Evolutionary conservation across 163 green algal genomes (phyloP).

Genomic region (Scenedesmus sp.): DNA sequence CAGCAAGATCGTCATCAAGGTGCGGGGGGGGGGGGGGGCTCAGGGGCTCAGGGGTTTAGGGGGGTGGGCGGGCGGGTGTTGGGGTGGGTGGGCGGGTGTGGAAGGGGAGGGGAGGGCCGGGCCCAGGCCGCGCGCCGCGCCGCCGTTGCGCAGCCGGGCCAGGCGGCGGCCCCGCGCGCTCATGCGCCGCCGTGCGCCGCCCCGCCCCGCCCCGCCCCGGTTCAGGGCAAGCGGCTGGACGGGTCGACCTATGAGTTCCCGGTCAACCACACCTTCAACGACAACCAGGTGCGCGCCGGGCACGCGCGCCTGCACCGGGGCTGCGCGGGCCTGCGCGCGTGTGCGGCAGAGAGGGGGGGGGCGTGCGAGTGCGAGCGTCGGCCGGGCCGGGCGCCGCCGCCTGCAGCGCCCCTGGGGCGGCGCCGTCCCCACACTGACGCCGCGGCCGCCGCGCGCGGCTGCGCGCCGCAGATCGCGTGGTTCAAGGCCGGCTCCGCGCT

Average conservation of each 20-base stretch:
- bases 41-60: no score
- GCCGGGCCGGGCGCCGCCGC: not conserved
- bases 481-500: constrained; percentile 94
- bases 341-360: not conserved
- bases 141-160: no score
- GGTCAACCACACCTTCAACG: constrained; percentile 97
- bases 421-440: not conserved
- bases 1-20: constrained; percentile 78
- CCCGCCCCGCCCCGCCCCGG: no score
- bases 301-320: no score
- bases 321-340: no score
- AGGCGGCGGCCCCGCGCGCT: no score
- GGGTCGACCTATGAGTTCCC: constrained; percentile 86
- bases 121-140: no score
- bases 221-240: constrained; percentile 78
- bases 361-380: not conserved
- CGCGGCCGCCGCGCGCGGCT: not conserved
- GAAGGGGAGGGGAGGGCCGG: no score
- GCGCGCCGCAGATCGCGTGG: constrained; percentile 85
- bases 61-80: no score
- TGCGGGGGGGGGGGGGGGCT: constrained; percentile 5
- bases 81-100: no score
- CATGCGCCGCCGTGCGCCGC: no score
- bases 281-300: constrained; percentile 77
- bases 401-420: not conserved